A percentile compares a stretch with the other conserved stretches of the same genome.
phyloP scores from a whole-genome alignment of 306 rosid species.

The Hippophae gyantsensis region DNA sequence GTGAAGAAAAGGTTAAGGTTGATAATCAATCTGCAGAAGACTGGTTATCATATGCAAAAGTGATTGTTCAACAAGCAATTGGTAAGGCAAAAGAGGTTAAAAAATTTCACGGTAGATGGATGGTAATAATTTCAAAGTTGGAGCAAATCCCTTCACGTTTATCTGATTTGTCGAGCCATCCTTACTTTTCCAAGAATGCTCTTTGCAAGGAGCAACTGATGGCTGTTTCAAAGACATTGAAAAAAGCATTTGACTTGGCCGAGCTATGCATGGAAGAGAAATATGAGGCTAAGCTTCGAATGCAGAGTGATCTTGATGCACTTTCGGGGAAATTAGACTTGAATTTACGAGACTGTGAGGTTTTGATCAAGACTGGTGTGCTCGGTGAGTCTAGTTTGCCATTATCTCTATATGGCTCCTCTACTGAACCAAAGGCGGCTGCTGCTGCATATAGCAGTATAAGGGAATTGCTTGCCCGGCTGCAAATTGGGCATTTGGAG shows the following conservation, averaged over 20 bases:
- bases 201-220: conserved; percentile 91
- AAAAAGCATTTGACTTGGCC: conserved; percentile 47
- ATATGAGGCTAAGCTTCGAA: conserved; percentile 75
- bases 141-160: conserved; percentile 71
- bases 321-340: conserved; percentile 68
- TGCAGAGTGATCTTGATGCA: conserved; percentile 92
- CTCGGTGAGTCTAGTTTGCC: conserved; percentile 80
- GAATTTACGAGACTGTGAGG: conserved; percentile 73
- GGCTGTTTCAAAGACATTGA: conserved; percentile 55
- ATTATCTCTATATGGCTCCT: conserved; percentile 21
- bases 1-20: conserved; percentile 11
- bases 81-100: conserved; percentile 64
- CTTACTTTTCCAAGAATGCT: conserved; percentile 80
- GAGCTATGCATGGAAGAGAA: conserved; percentile 63
- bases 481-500: conserved; percentile 89
- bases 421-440: conserved; percentile 31
- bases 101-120: conserved; percentile 74
- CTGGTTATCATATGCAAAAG: conserved; percentile 47
- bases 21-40: conserved; percentile 49
- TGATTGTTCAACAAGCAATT: conserved; percentile 62
- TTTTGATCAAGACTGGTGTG: conserved; percentile 77
- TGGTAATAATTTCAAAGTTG: conserved; percentile 62
- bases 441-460: conserved; percentile 31
- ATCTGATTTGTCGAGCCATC: conserved; percentile 88
- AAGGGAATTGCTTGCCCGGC: conserved; percentile 77